Conservation (phyloP, 2,329 filamentous ascomycete species). For the Parastagonospora nodorum region DNA sequence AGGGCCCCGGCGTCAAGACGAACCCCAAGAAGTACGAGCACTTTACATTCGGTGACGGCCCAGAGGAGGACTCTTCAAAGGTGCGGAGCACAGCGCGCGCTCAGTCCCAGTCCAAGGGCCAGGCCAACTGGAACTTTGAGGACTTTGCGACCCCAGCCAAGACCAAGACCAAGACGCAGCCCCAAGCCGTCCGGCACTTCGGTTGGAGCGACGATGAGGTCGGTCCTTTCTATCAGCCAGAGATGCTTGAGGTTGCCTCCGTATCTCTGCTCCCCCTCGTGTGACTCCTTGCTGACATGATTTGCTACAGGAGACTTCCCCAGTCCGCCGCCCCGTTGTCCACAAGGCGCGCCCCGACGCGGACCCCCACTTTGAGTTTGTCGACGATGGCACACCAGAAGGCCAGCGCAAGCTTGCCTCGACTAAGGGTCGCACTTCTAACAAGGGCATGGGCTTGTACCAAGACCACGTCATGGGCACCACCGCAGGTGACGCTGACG, state of each 20-base stretch:
- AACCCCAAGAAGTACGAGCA: conserved; percentile 83
- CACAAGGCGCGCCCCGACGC: conserved; percentile 77
- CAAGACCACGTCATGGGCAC: conserved; percentile 72
- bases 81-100: conserved; percentile 33
- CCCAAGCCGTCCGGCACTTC: conserved; percentile 75
- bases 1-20: conserved; percentile 58
- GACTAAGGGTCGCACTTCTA: conserved; percentile 59
- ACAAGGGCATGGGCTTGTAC: conserved; percentile 74
- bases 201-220: conserved; percentile 75
- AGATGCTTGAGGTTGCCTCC: conserved; percentile 18
- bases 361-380: conserved; percentile 81
- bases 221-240: conserved; percentile 26
- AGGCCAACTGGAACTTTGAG: conserved; percentile 83
- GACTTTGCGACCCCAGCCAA: conserved; percentile 87
- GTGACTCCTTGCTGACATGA: conserved; percentile 22
- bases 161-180: conserved; percentile 65
- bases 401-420: conserved; percentile 50
- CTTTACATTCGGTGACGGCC: conserved; percentile 78
- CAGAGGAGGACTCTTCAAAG: conserved; percentile 43
- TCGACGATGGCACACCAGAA: conserved; percentile 71
- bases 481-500: conserved; percentile 53
- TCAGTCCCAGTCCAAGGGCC: conserved; percentile 59
- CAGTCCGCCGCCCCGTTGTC: conserved; percentile 62
- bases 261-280: conserved; percentile 2
- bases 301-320: conserved; percentile 58